A percentile compares a stretch with the other conserved stretches of the same genome.
These are phyloP conservation scores for Eutrema salsugineum DNA, from an alignment of 441 rosid species.

Conservation along the genomic window DNA sequence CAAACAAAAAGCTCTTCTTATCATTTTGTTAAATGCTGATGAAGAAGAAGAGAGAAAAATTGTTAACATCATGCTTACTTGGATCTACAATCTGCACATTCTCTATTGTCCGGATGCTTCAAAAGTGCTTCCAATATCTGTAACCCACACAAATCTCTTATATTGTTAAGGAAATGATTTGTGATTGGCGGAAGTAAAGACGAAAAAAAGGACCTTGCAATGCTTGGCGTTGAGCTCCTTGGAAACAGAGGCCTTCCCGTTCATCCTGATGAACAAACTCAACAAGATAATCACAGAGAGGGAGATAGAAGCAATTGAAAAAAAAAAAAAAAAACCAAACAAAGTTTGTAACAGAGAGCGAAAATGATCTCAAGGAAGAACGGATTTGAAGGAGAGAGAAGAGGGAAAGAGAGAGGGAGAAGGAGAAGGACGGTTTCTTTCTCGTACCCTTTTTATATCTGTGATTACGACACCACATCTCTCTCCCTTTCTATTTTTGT, in stretches of 20 bases:
- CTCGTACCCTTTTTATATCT: slow-evolving; percentile 24
- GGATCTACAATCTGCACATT: slow-evolving; percentile 78
- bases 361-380: slow-evolving; percentile 26
- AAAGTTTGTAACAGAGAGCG: slow-evolving; percentile 21
- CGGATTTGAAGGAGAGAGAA: slow-evolving; percentile 34
- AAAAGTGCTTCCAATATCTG: slow-evolving; percentile 78
- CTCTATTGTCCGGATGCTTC: slow-evolving; percentile 58
- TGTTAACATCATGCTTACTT: slow-evolving; percentile 39
- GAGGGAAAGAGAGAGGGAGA: slow-evolving; percentile 18
- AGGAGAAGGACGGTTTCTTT: slow-evolving; percentile 16
- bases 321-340: neutral
- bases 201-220: slow-evolving; percentile 45
- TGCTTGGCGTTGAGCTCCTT: slow-evolving; percentile 78
- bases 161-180: neutral
- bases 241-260: slow-evolving; percentile 68
- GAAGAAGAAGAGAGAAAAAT: neutral
- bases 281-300: neutral
- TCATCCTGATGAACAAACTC: slow-evolving; percentile 37
- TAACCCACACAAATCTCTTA: slow-evolving; percentile 12
- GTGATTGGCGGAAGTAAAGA: neutral
- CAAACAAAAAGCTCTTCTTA: slow-evolving; percentile 14
- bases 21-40: neutral
- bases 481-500: slow-evolving; percentile 4
- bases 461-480: slow-evolving; percentile 19
- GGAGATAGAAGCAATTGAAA: neutral